These are phyloP conservation scores for Backusella parvicylindrica DNA, from an alignment of 192 early-diverging fungal species.

Conservation along the genomic window DNA sequence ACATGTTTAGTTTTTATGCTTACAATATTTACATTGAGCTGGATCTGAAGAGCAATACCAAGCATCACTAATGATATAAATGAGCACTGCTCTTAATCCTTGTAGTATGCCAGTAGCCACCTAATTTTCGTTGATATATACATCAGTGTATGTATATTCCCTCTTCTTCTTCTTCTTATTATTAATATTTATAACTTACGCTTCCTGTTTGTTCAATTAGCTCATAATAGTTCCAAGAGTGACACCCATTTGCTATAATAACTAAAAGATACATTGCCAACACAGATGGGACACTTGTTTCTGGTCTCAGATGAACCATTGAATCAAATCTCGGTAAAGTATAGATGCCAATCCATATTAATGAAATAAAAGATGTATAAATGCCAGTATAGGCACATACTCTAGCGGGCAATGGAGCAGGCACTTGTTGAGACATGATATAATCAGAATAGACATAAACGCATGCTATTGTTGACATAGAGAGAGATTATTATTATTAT, in stretches of 20 bases:
- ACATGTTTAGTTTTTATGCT: not conserved
- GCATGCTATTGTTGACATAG: conserved; percentile 35
- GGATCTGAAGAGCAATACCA: conserved; percentile 49
- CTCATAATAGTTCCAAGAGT: conserved; percentile 55
- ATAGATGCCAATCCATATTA: conserved; percentile 46
- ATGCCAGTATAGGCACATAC: conserved; percentile 49
- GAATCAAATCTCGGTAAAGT: conserved; percentile 52
- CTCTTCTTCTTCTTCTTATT: not conserved
- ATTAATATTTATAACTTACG: conserved; percentile 17
- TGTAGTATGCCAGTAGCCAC: conserved; percentile 56
- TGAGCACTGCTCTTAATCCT: conserved; percentile 50
- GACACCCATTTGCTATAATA: conserved; percentile 39
- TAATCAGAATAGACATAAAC: conserved; percentile 55
- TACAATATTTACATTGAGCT: conserved; percentile 43
- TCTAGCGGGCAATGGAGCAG: conserved; percentile 47
- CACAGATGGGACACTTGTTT: conserved; percentile 22
- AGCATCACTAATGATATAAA: conserved; percentile 56
- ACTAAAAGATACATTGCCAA: conserved; percentile 40
- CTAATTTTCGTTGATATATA: conserved; percentile 3
- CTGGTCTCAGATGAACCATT: conserved; percentile 22
- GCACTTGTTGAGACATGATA: conserved; percentile 38
- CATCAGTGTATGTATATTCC: not conserved
- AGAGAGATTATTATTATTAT: not conserved
- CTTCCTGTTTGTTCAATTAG: conserved; percentile 50
- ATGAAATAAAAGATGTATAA: conserved; percentile 36